Evolutionary conservation across 1,284 basidiomycete species (phyloP).

Genomic region (Heimioporus retisporus): DNA sequence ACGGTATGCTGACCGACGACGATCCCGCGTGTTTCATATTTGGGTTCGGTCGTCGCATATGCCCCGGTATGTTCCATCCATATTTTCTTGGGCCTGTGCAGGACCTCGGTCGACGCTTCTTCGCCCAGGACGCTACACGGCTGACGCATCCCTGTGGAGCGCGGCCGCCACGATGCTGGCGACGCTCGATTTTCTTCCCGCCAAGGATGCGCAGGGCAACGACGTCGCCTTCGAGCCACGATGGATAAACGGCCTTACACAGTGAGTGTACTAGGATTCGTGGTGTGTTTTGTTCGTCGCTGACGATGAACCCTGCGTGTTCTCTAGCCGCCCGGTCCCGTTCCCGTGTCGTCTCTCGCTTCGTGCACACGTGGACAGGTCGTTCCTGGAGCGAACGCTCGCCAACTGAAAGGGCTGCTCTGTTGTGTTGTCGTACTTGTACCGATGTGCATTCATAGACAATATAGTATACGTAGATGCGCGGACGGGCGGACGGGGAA

Average conservation of each 20-base stretch:
- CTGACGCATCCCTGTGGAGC: slow-evolving; percentile 1
- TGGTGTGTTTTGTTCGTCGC: neutral
- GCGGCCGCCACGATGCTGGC: slow-evolving; percentile 20
- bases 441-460: too few species aligned
- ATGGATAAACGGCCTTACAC: slow-evolving; percentile 6
- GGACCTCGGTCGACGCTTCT: neutral
- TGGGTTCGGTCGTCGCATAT: slow-evolving; percentile 33
- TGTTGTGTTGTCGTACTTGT: too few species aligned
- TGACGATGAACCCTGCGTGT: neutral
- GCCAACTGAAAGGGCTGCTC: neutral
- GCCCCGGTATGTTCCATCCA: slow-evolving; percentile 15
- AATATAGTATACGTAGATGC: too few species aligned
- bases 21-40: slow-evolving; percentile 28
- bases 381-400: neutral
- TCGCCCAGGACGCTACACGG: neutral
- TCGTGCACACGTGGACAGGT: slow-evolving; percentile 9
- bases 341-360: slow-evolving; percentile 16
- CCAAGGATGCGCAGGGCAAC: slow-evolving; percentile 14
- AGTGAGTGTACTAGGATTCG: neutral
- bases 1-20: slow-evolving; percentile 24
- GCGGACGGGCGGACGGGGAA: too few species aligned
- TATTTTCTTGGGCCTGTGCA: neutral
- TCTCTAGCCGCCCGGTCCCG: slow-evolving; percentile 1
- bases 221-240: slow-evolving; percentile 3
- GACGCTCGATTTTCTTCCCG: slow-evolving; percentile 15